These are phyloP conservation scores for Pistacia atlantica DNA, from an alignment of 345 rosid genomes.

Conservation along the genomic window DNA sequence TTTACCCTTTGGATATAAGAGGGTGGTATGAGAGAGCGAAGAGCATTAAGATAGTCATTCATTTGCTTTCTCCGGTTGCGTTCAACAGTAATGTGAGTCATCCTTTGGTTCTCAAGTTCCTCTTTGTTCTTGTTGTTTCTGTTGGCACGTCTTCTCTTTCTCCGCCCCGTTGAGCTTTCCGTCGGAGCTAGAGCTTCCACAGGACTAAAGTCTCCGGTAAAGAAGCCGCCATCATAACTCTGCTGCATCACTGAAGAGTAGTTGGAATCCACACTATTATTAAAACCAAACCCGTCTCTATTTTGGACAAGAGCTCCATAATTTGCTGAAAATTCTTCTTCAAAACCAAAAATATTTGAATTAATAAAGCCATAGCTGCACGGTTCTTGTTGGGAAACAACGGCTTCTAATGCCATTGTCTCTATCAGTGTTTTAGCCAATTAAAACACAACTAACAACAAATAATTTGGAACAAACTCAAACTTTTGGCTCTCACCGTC, in stretches of 20 bases:
- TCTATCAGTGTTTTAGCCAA: background rate
- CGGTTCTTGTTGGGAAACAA: constrained; percentile 36
- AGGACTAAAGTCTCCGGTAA: constrained; percentile 14
- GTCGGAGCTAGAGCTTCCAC: constrained; percentile 10
- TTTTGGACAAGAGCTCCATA: constrained; percentile 8
- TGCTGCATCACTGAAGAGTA: constrained; percentile 16
- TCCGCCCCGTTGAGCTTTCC: constrained; percentile 16
- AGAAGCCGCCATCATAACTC: background rate
- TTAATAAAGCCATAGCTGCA: constrained; percentile 26
- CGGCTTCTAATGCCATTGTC: constrained; percentile 38
- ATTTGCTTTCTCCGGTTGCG: constrained; percentile 76
- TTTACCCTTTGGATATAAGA: constrained; percentile 66
- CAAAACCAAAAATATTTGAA: constrained; percentile 4
- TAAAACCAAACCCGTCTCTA: constrained; percentile 21
- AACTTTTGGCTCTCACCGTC: background rate
- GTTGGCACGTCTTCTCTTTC: constrained; percentile 44
- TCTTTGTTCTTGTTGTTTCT: constrained; percentile 43
- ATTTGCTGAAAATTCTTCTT: constrained; percentile 7
- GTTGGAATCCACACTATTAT: background rate
- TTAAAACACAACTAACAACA: background rate
- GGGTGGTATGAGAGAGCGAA: constrained; percentile 63
- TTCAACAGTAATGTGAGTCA: constrained; percentile 69
- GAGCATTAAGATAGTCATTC: constrained; percentile 60
- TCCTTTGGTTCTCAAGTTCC: constrained; percentile 68
- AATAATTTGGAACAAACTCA: constrained; percentile 1